A percentile compares a stretch with the other conserved stretches of the same genome.
phyloP scores from a whole-genome alignment of 306 rosid species.

The Cercis canadensis region DNA sequence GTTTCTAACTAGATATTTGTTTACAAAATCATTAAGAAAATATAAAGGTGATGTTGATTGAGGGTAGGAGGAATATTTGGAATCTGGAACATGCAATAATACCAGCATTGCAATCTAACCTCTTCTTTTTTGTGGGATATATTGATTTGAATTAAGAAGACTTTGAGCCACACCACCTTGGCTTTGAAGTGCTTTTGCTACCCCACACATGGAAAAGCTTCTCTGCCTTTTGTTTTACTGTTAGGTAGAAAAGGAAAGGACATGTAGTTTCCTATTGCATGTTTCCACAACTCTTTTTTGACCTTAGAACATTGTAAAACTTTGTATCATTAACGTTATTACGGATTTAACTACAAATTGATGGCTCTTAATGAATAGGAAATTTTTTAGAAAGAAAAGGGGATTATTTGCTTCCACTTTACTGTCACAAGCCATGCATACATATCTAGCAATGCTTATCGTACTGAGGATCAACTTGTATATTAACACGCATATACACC shows the following conservation, averaged over 20 bases:
- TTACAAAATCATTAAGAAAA: constrained; percentile 4
- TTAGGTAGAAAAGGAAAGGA: constrained; percentile 13
- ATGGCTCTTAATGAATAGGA: constrained; percentile 12
- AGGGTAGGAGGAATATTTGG: constrained; percentile 44
- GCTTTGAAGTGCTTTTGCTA: constrained; percentile 62
- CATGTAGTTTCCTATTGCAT: constrained; percentile 6
- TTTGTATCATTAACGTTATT: constrained; percentile 10
- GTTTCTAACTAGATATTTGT: constrained; percentile 38
- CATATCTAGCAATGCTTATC: neutral
- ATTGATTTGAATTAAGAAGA: constrained; percentile 38
- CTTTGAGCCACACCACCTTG: constrained; percentile 39
- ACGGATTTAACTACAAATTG: constrained; percentile 1
- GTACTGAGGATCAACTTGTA: neutral
- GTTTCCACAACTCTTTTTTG: constrained; percentile 17
- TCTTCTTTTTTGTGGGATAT: constrained; percentile 33
- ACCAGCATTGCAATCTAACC: constrained; percentile 27
- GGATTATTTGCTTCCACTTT: constrained; percentile 18
- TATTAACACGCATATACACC: neutral
- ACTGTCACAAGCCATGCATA: constrained; percentile 1
- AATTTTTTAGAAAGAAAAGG: constrained; percentile 18
- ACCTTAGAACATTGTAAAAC: neutral
- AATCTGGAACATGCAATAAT: constrained; percentile 48
- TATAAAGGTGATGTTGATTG: constrained; percentile 55
- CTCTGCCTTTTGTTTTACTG: constrained; percentile 39
- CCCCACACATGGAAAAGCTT: constrained; percentile 55